phyloP scores from a whole-genome alignment of 495 filamentous ascomycete species.

The Penicillium crystallinum region DNA sequence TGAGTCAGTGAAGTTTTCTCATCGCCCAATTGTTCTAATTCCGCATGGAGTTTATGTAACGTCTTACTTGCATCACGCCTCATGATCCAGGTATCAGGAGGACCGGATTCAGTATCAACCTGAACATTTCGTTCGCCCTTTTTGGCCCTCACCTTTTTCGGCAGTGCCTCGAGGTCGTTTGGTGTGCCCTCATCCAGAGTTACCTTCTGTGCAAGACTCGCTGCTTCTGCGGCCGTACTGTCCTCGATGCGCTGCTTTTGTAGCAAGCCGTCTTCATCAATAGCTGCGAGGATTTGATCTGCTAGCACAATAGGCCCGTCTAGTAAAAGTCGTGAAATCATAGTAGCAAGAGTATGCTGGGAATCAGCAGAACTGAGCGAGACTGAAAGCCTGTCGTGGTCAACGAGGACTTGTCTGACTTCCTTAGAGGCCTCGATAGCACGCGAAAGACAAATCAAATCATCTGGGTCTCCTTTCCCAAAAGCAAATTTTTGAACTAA shows the following conservation, averaged over 20 bases:
- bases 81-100: conserved; percentile 79
- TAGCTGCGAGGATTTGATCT: conserved; percentile 62
- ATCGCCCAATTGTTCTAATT: conserved; percentile 51
- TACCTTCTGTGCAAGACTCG: conserved; percentile 63
- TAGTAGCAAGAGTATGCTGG: conserved; percentile 38
- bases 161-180: conserved; percentile 40
- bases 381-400: conserved; percentile 6
- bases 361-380: conserved; percentile 14
- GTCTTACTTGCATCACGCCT: conserved; percentile 60
- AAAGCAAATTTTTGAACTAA: conserved; percentile 90
- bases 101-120: conserved; percentile 26
- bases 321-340: conserved; percentile 61
- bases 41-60: conserved; percentile 60
- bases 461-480: conserved; percentile 89
- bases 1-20: conserved; percentile 57
- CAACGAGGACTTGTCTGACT: conserved; percentile 49
- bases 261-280: conserved; percentile 88
- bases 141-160: conserved; percentile 40
- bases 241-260: conserved; percentile 74
- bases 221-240: conserved; percentile 60
- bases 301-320: conserved; percentile 65
- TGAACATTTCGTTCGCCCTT: conserved; percentile 19
- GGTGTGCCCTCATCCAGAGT: conserved; percentile 53
- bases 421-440: conserved; percentile 75
- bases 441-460: conserved; percentile 73